Conservation (phyloP, 441 rosid species). For the Macaranga tanarius region DNA sequence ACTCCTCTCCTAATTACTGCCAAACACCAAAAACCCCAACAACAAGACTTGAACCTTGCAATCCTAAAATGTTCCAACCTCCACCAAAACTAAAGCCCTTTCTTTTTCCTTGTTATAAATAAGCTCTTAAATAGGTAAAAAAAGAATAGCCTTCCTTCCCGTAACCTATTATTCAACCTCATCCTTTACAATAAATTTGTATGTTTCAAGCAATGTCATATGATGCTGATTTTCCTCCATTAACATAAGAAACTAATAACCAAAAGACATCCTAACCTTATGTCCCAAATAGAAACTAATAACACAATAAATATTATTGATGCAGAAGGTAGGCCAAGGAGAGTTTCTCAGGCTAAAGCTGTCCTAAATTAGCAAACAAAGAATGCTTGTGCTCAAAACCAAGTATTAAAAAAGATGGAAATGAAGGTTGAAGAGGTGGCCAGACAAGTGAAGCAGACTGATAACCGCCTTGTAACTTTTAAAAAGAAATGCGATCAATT, state of each 20-base stretch:
- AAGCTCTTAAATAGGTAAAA: background rate
- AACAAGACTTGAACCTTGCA: background rate
- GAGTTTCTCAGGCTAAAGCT: background rate
- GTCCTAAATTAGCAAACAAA: background rate
- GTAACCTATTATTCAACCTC: background rate
- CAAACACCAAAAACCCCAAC: background rate
- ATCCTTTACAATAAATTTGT: no score
- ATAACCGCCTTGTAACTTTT: no score
- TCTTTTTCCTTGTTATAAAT: background rate
- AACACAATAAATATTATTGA: no score
- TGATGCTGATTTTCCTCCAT: no score
- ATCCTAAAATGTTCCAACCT: background rate
- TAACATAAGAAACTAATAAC: no score
- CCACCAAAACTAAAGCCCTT: background rate
- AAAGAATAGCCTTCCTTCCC: no score
- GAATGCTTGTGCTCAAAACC: background rate
- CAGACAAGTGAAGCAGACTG: no score
- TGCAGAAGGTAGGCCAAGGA: background rate
- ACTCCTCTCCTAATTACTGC: background rate
- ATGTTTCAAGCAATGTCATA: no score
- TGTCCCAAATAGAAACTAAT: no score
- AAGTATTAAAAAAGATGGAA: background rate
- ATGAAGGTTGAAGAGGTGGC: background rate
- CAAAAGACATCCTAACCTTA: no score
- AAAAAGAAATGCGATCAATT: no score